Base-by-base conservation (phyloP, 2,329 filamentous ascomycete species). In the Verticillium albo-atrum region DNA sequence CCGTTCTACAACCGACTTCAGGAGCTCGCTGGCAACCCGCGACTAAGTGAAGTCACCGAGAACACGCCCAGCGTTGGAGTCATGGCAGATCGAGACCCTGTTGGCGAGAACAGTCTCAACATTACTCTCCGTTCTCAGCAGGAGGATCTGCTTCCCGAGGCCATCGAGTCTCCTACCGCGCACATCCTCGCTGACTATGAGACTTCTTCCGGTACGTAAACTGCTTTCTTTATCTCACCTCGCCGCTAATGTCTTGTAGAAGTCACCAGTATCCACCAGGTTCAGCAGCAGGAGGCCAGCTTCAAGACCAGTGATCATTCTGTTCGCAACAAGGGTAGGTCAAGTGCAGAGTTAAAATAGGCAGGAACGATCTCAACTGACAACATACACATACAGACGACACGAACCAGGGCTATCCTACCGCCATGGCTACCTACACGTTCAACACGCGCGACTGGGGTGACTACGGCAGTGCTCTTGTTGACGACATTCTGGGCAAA, bases 401-500 rank as follows among this genome's bases (percentile, higher is more conserved):
- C n/a, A n/a, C n/a, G n/a, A n/a, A n/a, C n/a, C n/a, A n/a, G n/a
- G n/a, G n/a, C n/a, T n/a, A n/a, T n/a, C 42, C 42, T 23, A 12
- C 20, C 42, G 6, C 20, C 6, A 47, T 23, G 20, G 42, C 7
- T 9, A 23, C 9, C 5, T 23, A 25, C 20, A 23, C n/a, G 42
- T 47, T 47, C 42, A 56, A 54, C 15, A 54, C 53, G 25, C 60
- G 54, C 25, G 55, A 64, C n/a, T 62, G 60, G 62, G 53, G 55
- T n/a, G 58, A 57, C 23, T 60, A 62, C 25, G 42, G 54, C 25
- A 63, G 62, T 54, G 56, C 59, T 15, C 55, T 63, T 9, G 59
- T 59, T 4, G 61, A 61, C 50, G 57, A 61, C 32, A 54, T 55
- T 7, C n/a, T 50, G 6, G 53, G 61, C 4, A 58, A 56, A 20